phyloP scores from a whole-genome alignment of 345 rosid genomes.

The Anacardium occidentale region DNA sequence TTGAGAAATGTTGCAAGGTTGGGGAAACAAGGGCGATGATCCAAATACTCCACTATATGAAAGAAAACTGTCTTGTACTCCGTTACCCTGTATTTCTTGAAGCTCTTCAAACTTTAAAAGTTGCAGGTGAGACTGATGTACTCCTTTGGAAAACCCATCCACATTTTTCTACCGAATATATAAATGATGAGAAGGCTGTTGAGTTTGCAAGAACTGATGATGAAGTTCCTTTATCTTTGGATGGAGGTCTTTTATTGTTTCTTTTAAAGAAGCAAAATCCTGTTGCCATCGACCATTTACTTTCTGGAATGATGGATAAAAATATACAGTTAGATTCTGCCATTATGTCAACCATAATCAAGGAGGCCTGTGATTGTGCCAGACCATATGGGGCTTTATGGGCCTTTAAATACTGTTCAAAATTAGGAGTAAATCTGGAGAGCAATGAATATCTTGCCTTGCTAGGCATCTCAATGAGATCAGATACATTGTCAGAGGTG shows the following conservation, averaged over 20 bases:
- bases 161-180: constrained; percentile 26
- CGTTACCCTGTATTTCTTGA: constrained; percentile 61
- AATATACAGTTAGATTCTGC: constrained; percentile 40
- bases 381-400: constrained; percentile 57
- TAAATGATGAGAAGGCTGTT: constrained; percentile 16
- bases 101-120: constrained; percentile 54
- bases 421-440: constrained; percentile 47
- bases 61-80: constrained; percentile 50
- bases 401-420: constrained; percentile 59
- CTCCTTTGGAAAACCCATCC: constrained; percentile 53
- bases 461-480: constrained; percentile 54
- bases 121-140: constrained; percentile 44
- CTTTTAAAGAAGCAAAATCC: constrained; percentile 71
- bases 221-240: constrained; percentile 32
- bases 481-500: constrained; percentile 37
- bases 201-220: constrained; percentile 18
- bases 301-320: constrained; percentile 40
- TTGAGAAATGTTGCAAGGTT: constrained; percentile 62
- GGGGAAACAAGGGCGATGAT: constrained; percentile 44
- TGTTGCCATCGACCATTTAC: constrained; percentile 51
- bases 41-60: constrained; percentile 63
- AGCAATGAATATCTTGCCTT: constrained; percentile 58
- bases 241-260: constrained; percentile 41
- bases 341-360: constrained; percentile 49
- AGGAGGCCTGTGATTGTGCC: constrained; percentile 37